Base-by-base conservation (phyloP, 768 basidiomycete species). In the Leccinum disarticulatum region DNA sequence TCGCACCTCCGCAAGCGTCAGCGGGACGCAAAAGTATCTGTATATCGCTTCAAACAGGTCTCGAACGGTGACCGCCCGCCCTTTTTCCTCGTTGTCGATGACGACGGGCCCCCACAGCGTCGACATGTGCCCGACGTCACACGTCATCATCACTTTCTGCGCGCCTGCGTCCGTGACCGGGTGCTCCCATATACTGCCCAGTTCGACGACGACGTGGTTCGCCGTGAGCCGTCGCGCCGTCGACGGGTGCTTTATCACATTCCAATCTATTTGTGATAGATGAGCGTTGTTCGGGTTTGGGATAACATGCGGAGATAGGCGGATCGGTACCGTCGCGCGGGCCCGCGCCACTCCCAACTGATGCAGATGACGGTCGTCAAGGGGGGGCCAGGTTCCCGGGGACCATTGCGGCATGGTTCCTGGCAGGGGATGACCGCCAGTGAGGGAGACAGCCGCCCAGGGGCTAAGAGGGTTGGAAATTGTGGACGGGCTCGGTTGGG, bases 31-130 rank as follows among this genome's bases (percentile, higher is more conserved):
- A 67, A 85, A 77, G 68, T 83, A 84, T 1, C 70, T 64, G 63
- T 82, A 76, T 17, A 87, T 77, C 8, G 77, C 81, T 41, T 80
- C 73, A 22, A 87, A 70, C 61, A 85, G 48, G 63, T 83, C 81
- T 50, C 70, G 59, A 13, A 85, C 65, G 9, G 78, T 80, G 31
- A 81, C 71, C 0, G 61, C 53, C 17, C 66, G 61, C 9, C 43
- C n/a, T 19, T 46, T 10, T 19, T 19, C 43, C 11, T 46, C 19
- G 73, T 9, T 19, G 19, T 78, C 65, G 54, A 85, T 64, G 41
- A 77, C 59, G 58, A 87, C 77, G 1, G 81, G 80, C 2, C 83
- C 82, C 86, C 87, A 80, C 35, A 73, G 70, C 7, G 63, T 62
- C 4, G 65, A 64, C 67, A 73, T 63, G 59, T 63, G 31, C 10